phyloP scores from a whole-genome alignment of 345 rosid species.

The Clausena lansium region DNA sequence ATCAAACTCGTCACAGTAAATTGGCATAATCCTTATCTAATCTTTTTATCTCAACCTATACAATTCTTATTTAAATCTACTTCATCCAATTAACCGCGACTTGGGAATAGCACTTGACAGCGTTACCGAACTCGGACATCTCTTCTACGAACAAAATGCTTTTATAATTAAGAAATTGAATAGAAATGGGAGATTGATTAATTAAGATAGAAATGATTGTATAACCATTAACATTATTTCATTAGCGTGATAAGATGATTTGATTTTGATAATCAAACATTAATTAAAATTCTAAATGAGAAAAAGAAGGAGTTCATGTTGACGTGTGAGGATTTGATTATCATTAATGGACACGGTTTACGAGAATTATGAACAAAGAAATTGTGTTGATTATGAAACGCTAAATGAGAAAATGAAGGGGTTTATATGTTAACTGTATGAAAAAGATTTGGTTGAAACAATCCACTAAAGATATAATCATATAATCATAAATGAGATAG shows the following conservation, averaged over 20 bases:
- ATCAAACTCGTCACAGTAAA: background rate
- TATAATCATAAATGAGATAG: background rate
- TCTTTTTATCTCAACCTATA: background rate
- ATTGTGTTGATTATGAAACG: too few species aligned
- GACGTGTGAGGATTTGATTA: background rate
- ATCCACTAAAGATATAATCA: background rate
- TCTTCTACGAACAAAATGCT: background rate
- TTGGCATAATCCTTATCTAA: background rate
- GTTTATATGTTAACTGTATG: background rate
- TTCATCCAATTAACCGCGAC: background rate
- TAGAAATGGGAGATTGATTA: too few species aligned
- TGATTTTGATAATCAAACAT: background rate
- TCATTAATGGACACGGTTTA: background rate
- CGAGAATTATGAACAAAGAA: too few species aligned
- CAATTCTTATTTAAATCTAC: too few species aligned
- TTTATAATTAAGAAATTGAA: too few species aligned
- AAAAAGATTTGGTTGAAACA: background rate
- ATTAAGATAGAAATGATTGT: background rate
- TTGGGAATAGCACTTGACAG: background rate
- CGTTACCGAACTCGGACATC: background rate
- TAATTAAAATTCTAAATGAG: background rate
- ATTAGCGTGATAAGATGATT: too few species aligned
- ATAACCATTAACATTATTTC: too few species aligned
- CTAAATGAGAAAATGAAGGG: background rate
- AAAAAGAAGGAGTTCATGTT: too few species aligned